Evolutionary conservation across 2,329 filamentous ascomycete genomes (phyloP).

Genomic region (Aspergillaceae sp.): DNA sequence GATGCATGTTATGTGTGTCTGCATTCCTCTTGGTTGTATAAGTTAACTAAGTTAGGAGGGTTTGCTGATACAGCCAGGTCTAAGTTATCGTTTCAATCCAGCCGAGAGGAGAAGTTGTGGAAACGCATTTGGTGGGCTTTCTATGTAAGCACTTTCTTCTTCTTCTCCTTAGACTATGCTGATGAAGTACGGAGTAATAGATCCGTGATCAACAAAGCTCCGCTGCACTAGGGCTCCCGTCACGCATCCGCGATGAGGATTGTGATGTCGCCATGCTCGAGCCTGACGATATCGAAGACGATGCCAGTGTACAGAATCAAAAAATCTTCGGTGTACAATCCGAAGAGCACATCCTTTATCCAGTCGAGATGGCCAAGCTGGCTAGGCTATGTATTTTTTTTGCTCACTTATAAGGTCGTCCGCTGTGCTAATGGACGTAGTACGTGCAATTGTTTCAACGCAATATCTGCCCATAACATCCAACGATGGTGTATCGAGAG

Average conservation of each 20-base stretch:
- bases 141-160: constrained; percentile 26
- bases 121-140: constrained; percentile 49
- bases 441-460: constrained; percentile 25
- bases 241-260: constrained; percentile 42
- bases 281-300: constrained; percentile 29
- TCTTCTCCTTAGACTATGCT: neutral
- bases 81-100: constrained; percentile 21
- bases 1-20: constrained; percentile 27
- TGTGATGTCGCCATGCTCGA: constrained; percentile 38
- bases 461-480: constrained; percentile 23
- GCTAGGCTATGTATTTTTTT: constrained; percentile 24
- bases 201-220: constrained; percentile 43
- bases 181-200: constrained; percentile 7
- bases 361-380: constrained; percentile 33
- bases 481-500: constrained; percentile 14
- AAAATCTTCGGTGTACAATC: constrained; percentile 23
- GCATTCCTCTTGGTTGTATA: neutral
- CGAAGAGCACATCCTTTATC: constrained; percentile 26
- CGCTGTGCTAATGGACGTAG: neutral
- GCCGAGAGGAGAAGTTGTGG: constrained; percentile 32
- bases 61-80: constrained; percentile 14
- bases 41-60: neutral
- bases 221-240: constrained; percentile 38
- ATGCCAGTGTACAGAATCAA: constrained; percentile 17
- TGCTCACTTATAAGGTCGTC: neutral